Evolutionary conservation across 2,329 filamentous ascomycete genomes (phyloP).

Genomic region (Sporothrix protearum): DNA sequence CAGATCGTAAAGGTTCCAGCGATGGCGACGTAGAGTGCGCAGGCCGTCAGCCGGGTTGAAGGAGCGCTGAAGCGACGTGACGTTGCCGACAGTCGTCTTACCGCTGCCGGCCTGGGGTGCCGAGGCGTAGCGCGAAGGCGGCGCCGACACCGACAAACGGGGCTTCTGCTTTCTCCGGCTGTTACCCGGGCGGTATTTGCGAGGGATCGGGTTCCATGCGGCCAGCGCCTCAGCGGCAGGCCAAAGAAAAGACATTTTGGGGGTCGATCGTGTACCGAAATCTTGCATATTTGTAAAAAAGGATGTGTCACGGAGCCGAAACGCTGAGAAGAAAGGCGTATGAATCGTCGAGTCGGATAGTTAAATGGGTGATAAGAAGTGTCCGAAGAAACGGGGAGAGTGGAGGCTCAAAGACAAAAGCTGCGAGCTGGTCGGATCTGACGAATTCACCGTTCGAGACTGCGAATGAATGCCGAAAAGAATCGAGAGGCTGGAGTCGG

Average conservation of each 20-base stretch:
- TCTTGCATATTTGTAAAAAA: conserved; percentile 31
- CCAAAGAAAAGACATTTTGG: conserved; percentile 34
- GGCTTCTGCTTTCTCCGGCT: conserved; percentile 24
- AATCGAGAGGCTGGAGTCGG: neutral
- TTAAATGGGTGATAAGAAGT: neutral
- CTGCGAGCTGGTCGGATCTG: neutral
- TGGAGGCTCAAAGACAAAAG: neutral
- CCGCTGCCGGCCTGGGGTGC: conserved; percentile 14
- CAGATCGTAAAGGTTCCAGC: conserved; percentile 77
- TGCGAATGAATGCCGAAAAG: neutral
- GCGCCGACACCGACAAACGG: conserved; percentile 24
- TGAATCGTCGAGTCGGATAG: neutral
- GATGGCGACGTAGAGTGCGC: conserved; percentile 68
- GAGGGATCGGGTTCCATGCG: conserved; percentile 36
- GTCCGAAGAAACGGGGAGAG: neutral
- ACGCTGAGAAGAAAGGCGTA: neutral
- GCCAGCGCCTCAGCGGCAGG: conserved; percentile 32
- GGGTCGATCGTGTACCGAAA: conserved; percentile 31
- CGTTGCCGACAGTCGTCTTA: conserved; percentile 46
- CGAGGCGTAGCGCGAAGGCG: conserved; percentile 28
- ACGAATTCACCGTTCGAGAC: neutral
- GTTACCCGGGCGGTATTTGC: conserved; percentile 33
- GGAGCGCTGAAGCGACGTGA: conserved; percentile 75
- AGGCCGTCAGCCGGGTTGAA: conserved; percentile 77
- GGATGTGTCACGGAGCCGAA: neutral